Evolutionary conservation across 2,329 filamentous ascomycete species (phyloP).

Genomic region (Diaporthe sp.): DNA sequence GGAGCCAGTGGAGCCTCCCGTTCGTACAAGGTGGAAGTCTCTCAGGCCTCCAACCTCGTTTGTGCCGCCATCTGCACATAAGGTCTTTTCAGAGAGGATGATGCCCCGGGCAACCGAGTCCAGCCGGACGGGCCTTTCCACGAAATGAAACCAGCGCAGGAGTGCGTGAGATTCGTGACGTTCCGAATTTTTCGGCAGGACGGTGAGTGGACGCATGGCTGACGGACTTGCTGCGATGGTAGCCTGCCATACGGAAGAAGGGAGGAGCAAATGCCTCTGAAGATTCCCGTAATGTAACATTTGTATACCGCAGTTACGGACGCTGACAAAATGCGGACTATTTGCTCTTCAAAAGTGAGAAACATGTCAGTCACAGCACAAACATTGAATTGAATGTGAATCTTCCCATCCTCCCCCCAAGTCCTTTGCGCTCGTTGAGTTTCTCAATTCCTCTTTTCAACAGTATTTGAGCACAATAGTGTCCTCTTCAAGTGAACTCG

Average conservation of each 20-base stretch:
- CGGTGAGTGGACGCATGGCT: background rate
- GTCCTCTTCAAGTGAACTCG: too few relatives aligned
- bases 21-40: background rate
- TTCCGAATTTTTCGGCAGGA: background rate
- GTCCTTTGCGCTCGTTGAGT: background rate
- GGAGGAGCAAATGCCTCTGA: background rate
- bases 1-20: background rate
- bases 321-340: background rate
- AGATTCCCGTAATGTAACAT: background rate
- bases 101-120: background rate
- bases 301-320: background rate
- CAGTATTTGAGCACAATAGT: too few relatives aligned
- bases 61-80: background rate
- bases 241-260: background rate
- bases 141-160: background rate
- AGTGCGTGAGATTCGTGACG: background rate
- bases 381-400: background rate
- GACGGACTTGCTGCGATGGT: background rate
- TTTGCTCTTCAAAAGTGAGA: background rate
- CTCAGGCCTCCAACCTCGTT: background rate
- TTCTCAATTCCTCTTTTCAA: background rate
- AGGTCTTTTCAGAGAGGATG: background rate
- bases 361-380: background rate
- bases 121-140: background rate
- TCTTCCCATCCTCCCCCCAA: background rate